Evolutionary conservation across 106 monocot genomes (phyloP), one percentile per base, ranked within the genome.

Genomic region (Acorus calamus): DNA sequence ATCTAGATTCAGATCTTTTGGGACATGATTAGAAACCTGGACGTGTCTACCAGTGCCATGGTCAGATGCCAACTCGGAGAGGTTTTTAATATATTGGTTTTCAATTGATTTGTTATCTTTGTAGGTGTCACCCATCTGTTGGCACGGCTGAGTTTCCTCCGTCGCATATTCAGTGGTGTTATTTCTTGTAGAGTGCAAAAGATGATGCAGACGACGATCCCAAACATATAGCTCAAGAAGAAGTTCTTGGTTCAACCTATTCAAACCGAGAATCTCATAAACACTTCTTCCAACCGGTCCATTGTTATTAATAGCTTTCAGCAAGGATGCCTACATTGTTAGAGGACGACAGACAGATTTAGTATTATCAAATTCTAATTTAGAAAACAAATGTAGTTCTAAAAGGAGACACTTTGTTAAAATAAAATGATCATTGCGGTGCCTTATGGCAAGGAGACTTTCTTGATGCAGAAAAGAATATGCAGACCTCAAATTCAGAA

Each of bases 191-290:
- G 4, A 56, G 41, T 44, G 45, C 11, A 71, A 13, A 71, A 92
- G 77, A 14, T 63, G 79, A 71, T 73, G 49, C 44, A 99, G 69
- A 13, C 98, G 91, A 42, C 50, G 66, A 55, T 99, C 98, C 98
- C 98, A 99, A 60, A 92, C 64, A 67, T 88, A 88, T 44, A 83
- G 74, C 77, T 70, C 63, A 63, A 99, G 81, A 64, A 81, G 79
- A 60, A 92, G 86, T 67, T 91, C 86, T 74, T 83, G 74, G 7
- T 74, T 76, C 46, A 86, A 59, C 83, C 80, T 88, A 64, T 75
- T 74, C 44, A 84, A 60, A 59, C 69, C 65, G 60, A 84, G 67
- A 74, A 71, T 55, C 53, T 89, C 77, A 55, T 73, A 45, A 3
- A 46, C 49, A 64, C 60, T 66, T 42, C 66, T 52, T 3, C 68